Base-by-base conservation (phyloP, 257 asterid genomes). In the Linderniella brevidens region DNA sequence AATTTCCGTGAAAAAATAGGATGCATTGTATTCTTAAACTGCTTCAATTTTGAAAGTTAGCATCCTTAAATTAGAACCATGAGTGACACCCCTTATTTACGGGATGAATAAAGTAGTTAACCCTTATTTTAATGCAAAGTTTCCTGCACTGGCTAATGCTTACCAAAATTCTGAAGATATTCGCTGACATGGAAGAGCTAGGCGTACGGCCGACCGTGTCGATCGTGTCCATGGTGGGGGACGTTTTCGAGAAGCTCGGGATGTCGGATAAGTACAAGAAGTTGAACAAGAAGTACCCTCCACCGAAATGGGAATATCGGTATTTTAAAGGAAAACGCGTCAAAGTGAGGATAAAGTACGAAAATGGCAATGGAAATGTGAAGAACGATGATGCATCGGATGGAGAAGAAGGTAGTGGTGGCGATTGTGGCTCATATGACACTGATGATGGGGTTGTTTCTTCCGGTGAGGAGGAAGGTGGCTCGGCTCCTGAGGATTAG, bases 111-210 rank as follows among this genome's bases (percentile, higher is more conserved):
- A n/a, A n/a, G n/a, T n/a, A n/a, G n/a, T n/a, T n/a, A n/a, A n/a
- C n/a, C n/a, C n/a, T n/a, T n/a, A n/a, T n/a, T n/a, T n/a, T n/a
- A n/a, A n/a, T n/a, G n/a, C n/a, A n/a, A n/a, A n/a, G n/a, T n/a
- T n/a, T n/a, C n/a, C n/a, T n/a, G n/a, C n/a, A n/a, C n/a, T n/a
- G n/a, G n/a, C n/a, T n/a, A n/a, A n/a, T n/a, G n/a, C n/a, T n/a
- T n/a, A n/a, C n/a, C n/a, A n/a, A n/a, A n/a, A n/a, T n/a, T n/a
- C 38, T 71, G 52, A 62, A 86, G 95, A 60, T 74, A 76, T 88
- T 84, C 47, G 97, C 92, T 46, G 93, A 83, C 72, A 83, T 83
- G 97, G 95, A 87, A 68, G 97, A 83, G 77, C 97, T 87, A 4
- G 77, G 93, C 15, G 58, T 76, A 46, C 65, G 72, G 46, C 95